These are phyloP conservation scores for Baorangia bicolor DNA, from an alignment of 768 basidiomycete genomes.

Conservation along the genomic window DNA sequence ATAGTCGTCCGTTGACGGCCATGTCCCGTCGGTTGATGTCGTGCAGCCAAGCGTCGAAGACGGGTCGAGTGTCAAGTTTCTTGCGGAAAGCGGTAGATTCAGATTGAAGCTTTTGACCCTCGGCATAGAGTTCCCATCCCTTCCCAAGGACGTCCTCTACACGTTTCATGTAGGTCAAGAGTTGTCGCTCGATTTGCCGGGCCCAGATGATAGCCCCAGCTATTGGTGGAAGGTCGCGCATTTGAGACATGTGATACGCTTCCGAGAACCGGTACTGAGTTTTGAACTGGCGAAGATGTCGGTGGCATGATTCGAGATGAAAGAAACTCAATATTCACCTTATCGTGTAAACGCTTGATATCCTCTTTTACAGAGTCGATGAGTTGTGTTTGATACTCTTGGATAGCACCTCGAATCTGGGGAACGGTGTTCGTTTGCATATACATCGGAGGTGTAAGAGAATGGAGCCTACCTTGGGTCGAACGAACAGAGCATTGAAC, in stretches of 20 bases:
- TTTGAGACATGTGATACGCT: conserved; percentile 97
- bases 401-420: conserved; percentile 95
- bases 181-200: conserved; percentile 95
- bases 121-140: conserved; percentile 99
- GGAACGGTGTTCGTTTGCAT: not conserved
- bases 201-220: conserved; percentile 99
- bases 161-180: conserved; percentile 96
- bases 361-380: conserved; percentile 99
- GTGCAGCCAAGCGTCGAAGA: conserved; percentile 95
- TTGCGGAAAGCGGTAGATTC: conserved; percentile 90
- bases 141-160: conserved; percentile 98
- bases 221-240: conserved; percentile 98
- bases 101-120: conserved; percentile 94
- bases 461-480: conserved; percentile 71
- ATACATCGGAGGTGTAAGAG: not conserved
- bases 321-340: conserved; percentile 43
- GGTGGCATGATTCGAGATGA: not conserved
- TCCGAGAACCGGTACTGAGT: conserved; percentile 94
- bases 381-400: conserved; percentile 98
- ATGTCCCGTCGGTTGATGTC: conserved; percentile 94
- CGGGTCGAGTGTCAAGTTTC: conserved; percentile 91
- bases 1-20: conserved; percentile 87
- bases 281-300: conserved; percentile 65
- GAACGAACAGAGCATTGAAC: conserved; percentile 95
- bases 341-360: conserved; percentile 92